Evolutionary conservation across 495 filamentous ascomycete genomes (phyloP).

Genomic region (Physcia stellaris): DNA sequence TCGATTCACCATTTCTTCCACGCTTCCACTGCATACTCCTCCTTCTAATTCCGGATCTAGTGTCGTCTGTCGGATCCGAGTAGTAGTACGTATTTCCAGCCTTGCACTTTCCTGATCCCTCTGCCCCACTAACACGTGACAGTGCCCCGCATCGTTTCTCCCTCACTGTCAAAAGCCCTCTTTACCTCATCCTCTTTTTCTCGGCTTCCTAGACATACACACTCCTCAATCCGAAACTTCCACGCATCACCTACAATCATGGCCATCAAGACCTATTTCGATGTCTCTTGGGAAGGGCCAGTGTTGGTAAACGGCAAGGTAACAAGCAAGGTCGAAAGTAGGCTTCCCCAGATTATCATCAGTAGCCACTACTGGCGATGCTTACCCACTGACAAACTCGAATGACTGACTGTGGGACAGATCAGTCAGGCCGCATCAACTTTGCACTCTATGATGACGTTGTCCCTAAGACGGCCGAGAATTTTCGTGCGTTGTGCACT

Average conservation of each 20-base stretch:
- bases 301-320: too few species aligned
- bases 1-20: too few species aligned
- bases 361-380: conserved; percentile 14
- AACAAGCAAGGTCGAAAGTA: too few species aligned
- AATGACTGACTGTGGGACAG: conserved; percentile 30
- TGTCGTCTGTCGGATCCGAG: too few species aligned
- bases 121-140: neutral
- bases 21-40: too few species aligned
- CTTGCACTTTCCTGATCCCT: neutral
- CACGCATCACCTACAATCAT: conserved; percentile 50
- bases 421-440: conserved; percentile 66
- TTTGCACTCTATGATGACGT: conserved; percentile 80
- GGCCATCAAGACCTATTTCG: conserved; percentile 55
- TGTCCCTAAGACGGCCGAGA: conserved; percentile 87
- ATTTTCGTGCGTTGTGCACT: conserved; percentile 96
- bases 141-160: neutral
- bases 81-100: too few species aligned
- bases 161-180: neutral
- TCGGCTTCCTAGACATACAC: conserved; percentile 23
- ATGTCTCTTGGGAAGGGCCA: conserved; percentile 53
- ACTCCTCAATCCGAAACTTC: conserved; percentile 41
- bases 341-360: too few species aligned
- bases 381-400: too few species aligned
- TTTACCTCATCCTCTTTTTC: neutral
- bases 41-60: too few species aligned